Percentiles rank a stretch among this genome's conserved stretches.
Evolutionary conservation across 441 rosid genomes (phyloP).

Genomic region (Croton setiger): DNA sequence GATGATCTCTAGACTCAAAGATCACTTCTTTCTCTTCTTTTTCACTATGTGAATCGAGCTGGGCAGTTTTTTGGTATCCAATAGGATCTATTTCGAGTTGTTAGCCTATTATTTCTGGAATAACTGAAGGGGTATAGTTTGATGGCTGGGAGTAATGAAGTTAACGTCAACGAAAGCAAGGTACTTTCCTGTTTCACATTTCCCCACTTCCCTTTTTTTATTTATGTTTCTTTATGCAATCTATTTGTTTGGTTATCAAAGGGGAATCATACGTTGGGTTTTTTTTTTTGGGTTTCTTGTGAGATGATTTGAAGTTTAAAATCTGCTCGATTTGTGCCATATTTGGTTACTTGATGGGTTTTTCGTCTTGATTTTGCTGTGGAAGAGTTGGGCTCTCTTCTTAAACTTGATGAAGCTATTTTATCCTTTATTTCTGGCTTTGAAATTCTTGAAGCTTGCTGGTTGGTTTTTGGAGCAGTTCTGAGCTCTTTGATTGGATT

Average conservation of each 20-base stretch:
- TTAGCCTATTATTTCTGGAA: neutral
- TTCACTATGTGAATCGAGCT: constrained; percentile 25
- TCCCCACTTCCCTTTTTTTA: neutral
- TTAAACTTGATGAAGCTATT: neutral
- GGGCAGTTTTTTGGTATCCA: constrained; percentile 14
- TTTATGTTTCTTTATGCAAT: neutral
- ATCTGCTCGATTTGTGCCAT: constrained; percentile 13
- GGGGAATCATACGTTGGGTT: neutral
- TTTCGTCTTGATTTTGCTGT: neutral
- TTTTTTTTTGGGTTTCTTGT: constrained; percentile 16
- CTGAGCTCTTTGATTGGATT: constrained; percentile 10
- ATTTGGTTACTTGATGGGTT: constrained; percentile 1
- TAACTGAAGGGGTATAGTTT: constrained; percentile 4
- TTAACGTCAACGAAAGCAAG: constrained; percentile 86
- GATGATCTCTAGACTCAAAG: constrained; percentile 12
- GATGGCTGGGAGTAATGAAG: constrained; percentile 89
- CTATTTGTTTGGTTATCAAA: neutral
- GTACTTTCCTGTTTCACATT: constrained; percentile 23
- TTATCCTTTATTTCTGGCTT: constrained; percentile 2
- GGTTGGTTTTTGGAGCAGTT: neutral
- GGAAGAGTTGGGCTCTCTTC: neutral
- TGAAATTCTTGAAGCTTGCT: constrained; percentile 3
- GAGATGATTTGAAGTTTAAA: constrained; percentile 7
- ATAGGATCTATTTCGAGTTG: constrained; percentile 22
- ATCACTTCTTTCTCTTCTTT: constrained; percentile 12